Percentiles rank a stretch among this genome's conserved stretches.
Evolutionary conservation across 2,329 filamentous ascomycete species (phyloP).

Genomic region (Cladosporium sp.): DNA sequence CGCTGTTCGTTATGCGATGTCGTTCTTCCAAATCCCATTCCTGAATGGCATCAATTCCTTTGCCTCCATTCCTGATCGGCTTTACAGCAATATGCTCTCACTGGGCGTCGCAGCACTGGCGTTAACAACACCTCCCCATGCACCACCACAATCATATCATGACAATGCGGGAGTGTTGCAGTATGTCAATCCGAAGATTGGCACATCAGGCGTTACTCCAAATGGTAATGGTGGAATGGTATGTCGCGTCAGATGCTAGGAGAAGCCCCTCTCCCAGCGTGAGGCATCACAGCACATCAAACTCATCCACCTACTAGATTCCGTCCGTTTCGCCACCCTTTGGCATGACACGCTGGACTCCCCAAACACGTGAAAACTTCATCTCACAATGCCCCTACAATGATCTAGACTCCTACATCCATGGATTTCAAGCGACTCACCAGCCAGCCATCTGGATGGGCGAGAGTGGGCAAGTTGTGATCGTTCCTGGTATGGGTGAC

Average conservation of each 20-base stretch:
- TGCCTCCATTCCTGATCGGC: background rate
- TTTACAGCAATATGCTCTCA: conserved; percentile 7
- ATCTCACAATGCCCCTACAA: conserved; percentile 49
- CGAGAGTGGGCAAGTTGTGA: conserved; percentile 44
- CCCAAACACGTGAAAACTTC: conserved; percentile 45
- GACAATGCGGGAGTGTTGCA: conserved; percentile 24
- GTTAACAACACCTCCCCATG: background rate
- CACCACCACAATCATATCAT: conserved; percentile 18
- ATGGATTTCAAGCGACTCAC: conserved; percentile 49
- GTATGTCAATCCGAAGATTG: conserved; percentile 31
- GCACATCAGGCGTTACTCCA: conserved; percentile 29
- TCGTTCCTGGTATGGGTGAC: conserved; percentile 38
- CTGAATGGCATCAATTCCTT: background rate
- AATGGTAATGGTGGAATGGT: conserved; percentile 34
- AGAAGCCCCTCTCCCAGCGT: no score
- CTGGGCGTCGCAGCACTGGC: background rate
- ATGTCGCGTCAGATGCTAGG: no score
- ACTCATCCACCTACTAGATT: no score
- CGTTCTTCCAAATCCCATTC: background rate
- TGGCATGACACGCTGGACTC: conserved; percentile 51
- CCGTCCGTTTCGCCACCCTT: conserved; percentile 38
- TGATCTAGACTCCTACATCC: conserved; percentile 41
- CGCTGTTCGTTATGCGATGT: background rate
- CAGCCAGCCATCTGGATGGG: conserved; percentile 54
- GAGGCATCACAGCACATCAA: no score